Evolutionary conservation across 768 basidiomycete genomes (phyloP).

Genomic region (Pilatotrama ljubarskyi): DNA sequence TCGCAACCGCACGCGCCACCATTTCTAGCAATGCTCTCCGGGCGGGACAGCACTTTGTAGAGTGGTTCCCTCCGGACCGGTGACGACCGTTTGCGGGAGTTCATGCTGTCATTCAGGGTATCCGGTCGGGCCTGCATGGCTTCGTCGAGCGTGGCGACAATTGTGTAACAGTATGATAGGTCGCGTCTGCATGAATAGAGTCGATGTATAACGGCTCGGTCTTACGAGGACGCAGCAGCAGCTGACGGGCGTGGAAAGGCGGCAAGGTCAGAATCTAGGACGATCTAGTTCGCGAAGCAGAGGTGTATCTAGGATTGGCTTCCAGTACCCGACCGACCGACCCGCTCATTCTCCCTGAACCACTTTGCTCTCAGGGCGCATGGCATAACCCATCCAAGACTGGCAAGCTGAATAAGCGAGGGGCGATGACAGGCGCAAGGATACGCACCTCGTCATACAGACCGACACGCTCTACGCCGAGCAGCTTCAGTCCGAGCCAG

Average conservation of each 20-base stretch:
- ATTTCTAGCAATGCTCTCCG: slow-evolving; percentile 63
- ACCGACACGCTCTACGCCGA: slow-evolving; percentile 59
- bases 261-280: background rate
- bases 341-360: slow-evolving; percentile 39
- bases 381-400: slow-evolving; percentile 97
- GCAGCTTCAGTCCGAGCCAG: slow-evolving; percentile 85
- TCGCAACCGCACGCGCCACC: slow-evolving; percentile 58
- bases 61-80: background rate
- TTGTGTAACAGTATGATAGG: background rate
- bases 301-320: too few relatives aligned
- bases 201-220: too few relatives aligned
- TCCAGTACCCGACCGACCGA: background rate
- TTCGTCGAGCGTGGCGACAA: too few relatives aligned
- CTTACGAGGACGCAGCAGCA: too few relatives aligned
- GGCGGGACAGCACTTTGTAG: background rate
- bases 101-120: background rate
- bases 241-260: background rate
- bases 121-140: too few relatives aligned
- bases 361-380: slow-evolving; percentile 72
- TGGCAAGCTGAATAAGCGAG: slow-evolving; percentile 36
- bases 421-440: background rate
- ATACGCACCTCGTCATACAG: slow-evolving; percentile 89
- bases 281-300: background rate
- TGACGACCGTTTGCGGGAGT: background rate
- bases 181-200: too few relatives aligned